Percentiles rank a stretch among this genome's conserved stretches.
phyloP scores from a whole-genome alignment of 352 stramenopile species.

The Phytophthora boehmeriae region DNA sequence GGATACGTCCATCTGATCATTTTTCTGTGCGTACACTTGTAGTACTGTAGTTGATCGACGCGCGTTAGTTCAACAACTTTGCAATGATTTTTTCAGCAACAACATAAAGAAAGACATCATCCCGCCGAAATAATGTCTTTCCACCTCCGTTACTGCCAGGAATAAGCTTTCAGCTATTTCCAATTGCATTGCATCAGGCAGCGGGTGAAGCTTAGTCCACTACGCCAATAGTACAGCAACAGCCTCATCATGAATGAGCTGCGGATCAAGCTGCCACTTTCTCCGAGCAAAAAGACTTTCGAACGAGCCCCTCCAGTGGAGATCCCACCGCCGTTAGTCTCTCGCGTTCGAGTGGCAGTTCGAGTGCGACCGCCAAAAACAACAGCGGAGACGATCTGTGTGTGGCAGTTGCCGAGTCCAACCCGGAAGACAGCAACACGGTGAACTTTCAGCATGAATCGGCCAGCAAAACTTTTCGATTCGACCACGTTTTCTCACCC shows the following conservation, averaged over 20 bases:
- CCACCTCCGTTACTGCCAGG: too few relatives aligned
- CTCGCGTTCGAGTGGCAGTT: slow-evolving; percentile 67
- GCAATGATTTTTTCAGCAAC: too few relatives aligned
- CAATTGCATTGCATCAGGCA: too few relatives aligned
- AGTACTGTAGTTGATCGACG: too few relatives aligned
- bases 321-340: slow-evolving; percentile 27
- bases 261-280: slow-evolving; percentile 8
- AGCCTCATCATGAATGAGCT: slow-evolving; percentile 18
- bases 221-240: too few relatives aligned
- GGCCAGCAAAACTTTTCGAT: slow-evolving; percentile 57
- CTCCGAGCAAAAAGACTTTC: slow-evolving; percentile 17
- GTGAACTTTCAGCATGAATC: slow-evolving; percentile 48
- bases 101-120: too few relatives aligned
- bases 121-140: too few relatives aligned
- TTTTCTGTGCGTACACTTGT: too few relatives aligned
- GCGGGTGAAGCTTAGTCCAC: too few relatives aligned
- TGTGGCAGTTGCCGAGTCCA: slow-evolving; percentile 10
- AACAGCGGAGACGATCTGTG: slow-evolving; percentile 14
- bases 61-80: too few relatives aligned
- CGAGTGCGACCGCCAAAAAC: slow-evolving; percentile 48
- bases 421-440: slow-evolving; percentile 6
- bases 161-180: too few relatives aligned
- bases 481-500: slow-evolving; percentile 66
- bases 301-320: slow-evolving; percentile 16
- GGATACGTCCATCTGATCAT: too few relatives aligned